These are phyloP conservation scores for Penicillium crustosum DNA, from an alignment of 2,329 filamentous ascomycete species.

Conservation along the genomic window DNA sequence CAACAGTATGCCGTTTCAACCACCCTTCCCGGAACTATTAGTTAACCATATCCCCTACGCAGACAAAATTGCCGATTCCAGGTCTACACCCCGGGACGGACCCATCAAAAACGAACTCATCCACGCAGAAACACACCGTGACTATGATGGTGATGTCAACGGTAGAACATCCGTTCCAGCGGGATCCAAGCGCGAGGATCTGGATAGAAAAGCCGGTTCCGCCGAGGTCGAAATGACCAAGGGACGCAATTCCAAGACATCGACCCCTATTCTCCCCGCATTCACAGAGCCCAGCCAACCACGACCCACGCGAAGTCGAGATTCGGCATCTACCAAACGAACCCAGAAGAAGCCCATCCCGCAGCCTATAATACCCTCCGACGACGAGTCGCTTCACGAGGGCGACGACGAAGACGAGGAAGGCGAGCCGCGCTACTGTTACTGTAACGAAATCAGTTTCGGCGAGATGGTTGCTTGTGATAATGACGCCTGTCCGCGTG, in stretches of 20 bases:
- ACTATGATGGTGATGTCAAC: slow-evolving; percentile 27
- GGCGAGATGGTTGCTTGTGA: slow-evolving; percentile 85
- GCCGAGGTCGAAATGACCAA: slow-evolving; percentile 38
- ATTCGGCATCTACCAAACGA: slow-evolving; percentile 36
- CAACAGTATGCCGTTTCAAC: slow-evolving; percentile 44
- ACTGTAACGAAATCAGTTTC: slow-evolving; percentile 77
- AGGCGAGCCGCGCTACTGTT: slow-evolving; percentile 74
- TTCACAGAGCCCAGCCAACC: slow-evolving; percentile 37
- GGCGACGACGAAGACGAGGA: slow-evolving; percentile 64
- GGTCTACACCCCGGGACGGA: slow-evolving; percentile 53
- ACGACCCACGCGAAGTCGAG: slow-evolving; percentile 39
- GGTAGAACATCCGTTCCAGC: slow-evolving; percentile 19
- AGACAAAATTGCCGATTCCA: slow-evolving; percentile 51
- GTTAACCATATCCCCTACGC: slow-evolving; percentile 21
- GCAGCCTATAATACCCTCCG: slow-evolving; percentile 33
- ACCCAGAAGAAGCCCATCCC: slow-evolving; percentile 36
- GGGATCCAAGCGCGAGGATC: slow-evolving; percentile 38
- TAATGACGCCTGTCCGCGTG: slow-evolving; percentile 67
- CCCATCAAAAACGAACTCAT: slow-evolving; percentile 28
- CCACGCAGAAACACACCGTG: slow-evolving; percentile 42
- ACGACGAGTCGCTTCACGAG: slow-evolving; percentile 46
- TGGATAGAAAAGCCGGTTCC: slow-evolving; percentile 33
- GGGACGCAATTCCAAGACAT: slow-evolving; percentile 43
- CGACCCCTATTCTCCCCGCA: slow-evolving; percentile 41
- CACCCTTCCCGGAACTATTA: slow-evolving; percentile 28